Evolutionary conservation across 1,284 basidiomycete species (phyloP), one percentile per base, ranked within the genome.

Genomic region (Rhodotorula sp.): DNA sequence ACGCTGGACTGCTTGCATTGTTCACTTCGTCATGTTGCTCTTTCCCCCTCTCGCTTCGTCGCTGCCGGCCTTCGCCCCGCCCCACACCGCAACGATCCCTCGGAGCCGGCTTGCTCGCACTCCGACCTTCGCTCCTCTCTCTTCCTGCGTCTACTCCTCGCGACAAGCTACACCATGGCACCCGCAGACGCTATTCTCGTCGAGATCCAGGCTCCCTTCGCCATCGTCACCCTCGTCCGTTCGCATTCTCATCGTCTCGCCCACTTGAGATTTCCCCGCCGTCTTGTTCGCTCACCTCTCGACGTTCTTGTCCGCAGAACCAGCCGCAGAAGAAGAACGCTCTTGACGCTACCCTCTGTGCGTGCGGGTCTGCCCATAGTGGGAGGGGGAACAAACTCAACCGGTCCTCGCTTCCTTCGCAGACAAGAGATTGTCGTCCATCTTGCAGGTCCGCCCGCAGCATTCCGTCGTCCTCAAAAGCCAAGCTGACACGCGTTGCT

Each of bases 311-410:
- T 13, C 8, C 22, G 13, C 49, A 67, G 60, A 74, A 74, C 57
- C 56, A 63, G 30, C 72, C 72, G 34, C 56, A 59, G 22, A 71
- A 74, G 67, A 68, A 68, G 62, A 74, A 74, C 47, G 72, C 72
- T 1, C 62, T 74, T 30, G 65, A 74, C 47, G 5, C 30, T 2
- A 30, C 47, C 9, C 67, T 71, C 29, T 74, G 64, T 73, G 8
- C 46, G 66, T 30, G 2, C 27, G 17, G 17, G 6, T 19, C 11
- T 6, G 10, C 5, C 0, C 2, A 17, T 20, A 1, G 24, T n/a
- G 34, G 11, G 32, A n/a, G n/a, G 8, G 52, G 13, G 6, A 1
- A 5, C 22, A 8, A 34, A 15, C 59, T 61, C 19, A 61, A 49
- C 34, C 44, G 19, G 5, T 19, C 9, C 32, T 5, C 34, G 6